These are phyloP conservation scores for Didymella glomerata DNA, from an alignment of 2,329 filamentous ascomycete species.

Conservation along the genomic window DNA sequence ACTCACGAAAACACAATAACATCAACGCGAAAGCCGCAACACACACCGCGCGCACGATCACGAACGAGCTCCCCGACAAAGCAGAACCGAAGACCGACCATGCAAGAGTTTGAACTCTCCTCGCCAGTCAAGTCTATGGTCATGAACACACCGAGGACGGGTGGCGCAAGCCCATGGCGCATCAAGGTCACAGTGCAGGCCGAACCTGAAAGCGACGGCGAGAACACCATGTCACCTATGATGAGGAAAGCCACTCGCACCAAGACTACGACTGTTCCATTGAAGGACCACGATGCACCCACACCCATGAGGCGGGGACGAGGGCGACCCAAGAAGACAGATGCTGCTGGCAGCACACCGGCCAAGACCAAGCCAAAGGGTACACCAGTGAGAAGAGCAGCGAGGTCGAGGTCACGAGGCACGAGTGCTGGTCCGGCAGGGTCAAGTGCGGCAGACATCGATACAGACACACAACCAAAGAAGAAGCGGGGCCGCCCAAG, in stretches of 20 bases:
- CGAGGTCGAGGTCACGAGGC: constrained; percentile 36
- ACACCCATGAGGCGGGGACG: constrained; percentile 49
- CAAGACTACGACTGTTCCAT: constrained; percentile 53
- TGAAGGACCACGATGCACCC: constrained; percentile 52
- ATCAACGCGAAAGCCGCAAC: constrained; percentile 32
- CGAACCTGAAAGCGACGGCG: constrained; percentile 51
- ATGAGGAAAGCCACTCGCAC: constrained; percentile 40
- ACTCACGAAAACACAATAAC: constrained; percentile 34
- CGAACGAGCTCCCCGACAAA: constrained; percentile 44
- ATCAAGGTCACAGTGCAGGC: constrained; percentile 62
- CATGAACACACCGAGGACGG: constrained; percentile 52
- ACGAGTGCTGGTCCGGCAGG: constrained; percentile 29
- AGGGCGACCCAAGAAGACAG: constrained; percentile 51
- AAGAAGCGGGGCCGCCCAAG: constrained; percentile 44
- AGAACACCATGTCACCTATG: constrained; percentile 44
- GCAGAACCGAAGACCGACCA: constrained; percentile 30
- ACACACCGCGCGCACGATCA: constrained; percentile 36
- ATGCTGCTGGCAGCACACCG: constrained; percentile 29
- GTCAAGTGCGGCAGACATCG: constrained; percentile 34
- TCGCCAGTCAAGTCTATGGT: constrained; percentile 57
- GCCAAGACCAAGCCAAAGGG: constrained; percentile 42
- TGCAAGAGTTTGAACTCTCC: constrained; percentile 35
- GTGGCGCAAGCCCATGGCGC: constrained; percentile 56
- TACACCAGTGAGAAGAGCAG: constrained; percentile 44
- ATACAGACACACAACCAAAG: constrained; percentile 41